phyloP scores from a whole-genome alignment of 345 rosid genomes.

The Bruguiera parviflora region DNA sequence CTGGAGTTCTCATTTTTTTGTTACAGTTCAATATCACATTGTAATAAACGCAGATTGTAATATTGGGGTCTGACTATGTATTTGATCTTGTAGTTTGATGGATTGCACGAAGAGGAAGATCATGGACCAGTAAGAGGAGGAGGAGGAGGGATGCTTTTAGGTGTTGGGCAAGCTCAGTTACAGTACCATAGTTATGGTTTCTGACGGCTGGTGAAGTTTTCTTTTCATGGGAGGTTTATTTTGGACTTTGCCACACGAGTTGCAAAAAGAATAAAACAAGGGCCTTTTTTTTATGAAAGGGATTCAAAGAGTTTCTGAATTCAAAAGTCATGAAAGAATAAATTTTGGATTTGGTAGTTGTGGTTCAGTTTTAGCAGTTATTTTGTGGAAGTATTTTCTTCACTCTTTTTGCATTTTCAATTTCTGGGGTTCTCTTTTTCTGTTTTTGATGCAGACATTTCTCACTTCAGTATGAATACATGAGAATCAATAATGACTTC shows the following conservation, averaged over 20 bases:
- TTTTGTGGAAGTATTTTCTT: conserved; percentile 3
- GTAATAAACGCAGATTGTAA: neutral
- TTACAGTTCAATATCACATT: no score
- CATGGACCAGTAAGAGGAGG: conserved; percentile 23
- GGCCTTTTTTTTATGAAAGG: neutral
- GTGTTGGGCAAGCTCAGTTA: conserved; percentile 33
- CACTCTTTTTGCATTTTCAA: neutral
- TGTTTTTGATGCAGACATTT: conserved; percentile 1
- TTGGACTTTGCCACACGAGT: neutral
- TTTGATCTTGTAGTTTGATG: conserved; percentile 43
- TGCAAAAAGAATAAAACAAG: neutral
- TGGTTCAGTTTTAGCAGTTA: conserved; percentile 6
- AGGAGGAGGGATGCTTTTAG: conserved; percentile 18
- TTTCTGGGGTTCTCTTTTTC: neutral
- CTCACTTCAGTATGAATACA: neutral
- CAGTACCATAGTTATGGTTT: conserved; percentile 39
- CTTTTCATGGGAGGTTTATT: neutral
- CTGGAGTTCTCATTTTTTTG: neutral
- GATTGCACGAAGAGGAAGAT: conserved; percentile 52
- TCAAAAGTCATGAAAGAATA: conserved; percentile 4
- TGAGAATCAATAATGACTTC: conserved; percentile 22
- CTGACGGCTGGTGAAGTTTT: neutral
- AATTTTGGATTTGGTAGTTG: conserved; percentile 2
- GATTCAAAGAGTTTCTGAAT: neutral
- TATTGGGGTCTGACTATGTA: neutral